Base-by-base conservation (phyloP, 2,329 filamentous ascomycete genomes). In the Botryosphaeria dothidea region DNA sequence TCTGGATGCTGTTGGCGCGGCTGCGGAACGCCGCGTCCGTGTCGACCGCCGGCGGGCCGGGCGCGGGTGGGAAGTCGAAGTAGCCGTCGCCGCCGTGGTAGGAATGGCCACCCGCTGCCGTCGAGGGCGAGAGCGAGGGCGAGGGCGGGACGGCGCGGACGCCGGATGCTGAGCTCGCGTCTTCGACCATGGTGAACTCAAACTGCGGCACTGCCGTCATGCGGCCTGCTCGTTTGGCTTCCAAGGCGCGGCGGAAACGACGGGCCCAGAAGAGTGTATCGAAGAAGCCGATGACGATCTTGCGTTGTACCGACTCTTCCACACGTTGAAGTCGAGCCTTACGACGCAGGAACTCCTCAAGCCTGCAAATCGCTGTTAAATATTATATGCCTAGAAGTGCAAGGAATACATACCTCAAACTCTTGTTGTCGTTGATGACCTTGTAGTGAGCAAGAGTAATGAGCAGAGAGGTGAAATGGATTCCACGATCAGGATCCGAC, bases 381-480 rank as follows among this genome's bases (percentile, higher is more conserved):
- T 3, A 9, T 15, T n/a, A 4, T 25, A 4, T 2, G 11, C n/a
- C 1, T 1, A 54, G 1, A 11, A 13, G 7, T 17, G 6, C 8
- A 17, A 13, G 6, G 17, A n/a, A 43, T 23, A 48, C 70, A 74
- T 81, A 91, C 89, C 86, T 90, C 73, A 99, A 81, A 78, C 93
- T 97, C 83, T 97, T 97, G 81, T 90, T 97, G 78, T 99, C 95
- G 70, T 90, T 97, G 76, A 99, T 99, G 73, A 99, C 93, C 73
- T 98, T 99, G 84, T 99, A 96, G 78, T 99, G 95, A 36, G 96
- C 94, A 65, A 99, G 83, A 67, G 96, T 96, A 90, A 99, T 95
- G 60, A 99, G 84, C 23, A 97, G 90, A 6, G 90, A 90, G 3
- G 92, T 95, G 77, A 99, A 99, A 0, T 92, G 90, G 66, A 99